Evolutionary conservation across 2,329 filamentous ascomycete species (phyloP), one percentile per base, ranked within the genome.

Genomic region (Colletotrichum echinochloae): DNA sequence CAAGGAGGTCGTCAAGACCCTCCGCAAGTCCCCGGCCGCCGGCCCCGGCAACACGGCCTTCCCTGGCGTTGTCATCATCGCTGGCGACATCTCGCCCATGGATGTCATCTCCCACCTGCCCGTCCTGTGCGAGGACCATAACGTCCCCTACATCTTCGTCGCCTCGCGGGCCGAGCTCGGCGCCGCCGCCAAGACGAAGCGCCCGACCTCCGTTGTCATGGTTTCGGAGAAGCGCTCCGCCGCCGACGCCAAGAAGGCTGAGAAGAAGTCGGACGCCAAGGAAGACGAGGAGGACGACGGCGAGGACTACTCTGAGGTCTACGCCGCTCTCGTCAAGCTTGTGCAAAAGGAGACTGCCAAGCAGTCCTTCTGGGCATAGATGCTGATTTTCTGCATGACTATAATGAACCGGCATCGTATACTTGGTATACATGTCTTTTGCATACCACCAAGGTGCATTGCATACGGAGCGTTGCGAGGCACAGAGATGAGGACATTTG

Each of bases 21-120:
- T 99, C 77, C 94, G 96, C 86, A 98, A 98, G 86, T 95, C 94
- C 18, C 88, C 93, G 68, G 82, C 89, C 76, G 88, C 90, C 67
- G 88, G 90, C n/a, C 88, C 90, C 71, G 87, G 89, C 74, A 85
- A 89, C 78, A 85, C 88, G 62, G 81, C 88, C 64, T 86, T 90
- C 78, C 91, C 93, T 54, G 88, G 90, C 75, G 88, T 99, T 75
- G 94, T 98, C 77, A 87, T 99, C 81, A 94, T 99, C 76, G 96
- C 96, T 44, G 96, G 94, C 77, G 96, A 99, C 83, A 98, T 99
- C 85, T 97, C 94, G 63, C 96, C 96, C 74, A 95, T 96, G 91
- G 96, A 99, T 83, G 96, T 99, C 81, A 98, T 99, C 85, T 96
- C 94, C 71, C 96, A 99, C 85, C 93, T 99, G 75, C 96, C 96